Evolutionary conservation across 1,139 yeast genomes (phyloP).

Genomic region (Lizanozyma gosingica): DNA sequence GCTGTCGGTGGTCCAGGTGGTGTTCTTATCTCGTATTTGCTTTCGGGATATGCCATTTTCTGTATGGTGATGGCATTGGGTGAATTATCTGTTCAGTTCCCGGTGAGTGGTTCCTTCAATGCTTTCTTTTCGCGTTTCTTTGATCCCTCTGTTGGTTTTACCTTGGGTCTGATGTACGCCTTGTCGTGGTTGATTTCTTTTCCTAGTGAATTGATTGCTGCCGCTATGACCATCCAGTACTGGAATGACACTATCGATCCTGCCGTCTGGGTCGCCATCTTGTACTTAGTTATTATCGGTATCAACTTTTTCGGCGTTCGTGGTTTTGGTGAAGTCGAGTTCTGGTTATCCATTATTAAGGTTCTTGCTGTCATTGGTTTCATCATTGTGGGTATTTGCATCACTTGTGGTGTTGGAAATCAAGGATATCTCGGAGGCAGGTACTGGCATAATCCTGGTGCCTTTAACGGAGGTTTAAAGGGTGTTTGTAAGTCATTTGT

Average conservation of each 20-base stretch:
- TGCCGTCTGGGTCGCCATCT: slow-evolving; percentile 39
- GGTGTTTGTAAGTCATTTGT: slow-evolving; percentile 16
- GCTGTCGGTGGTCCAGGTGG: slow-evolving; percentile 65
- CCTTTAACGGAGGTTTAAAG: slow-evolving; percentile 16
- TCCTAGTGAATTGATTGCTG: slow-evolving; percentile 26
- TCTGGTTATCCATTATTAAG: slow-evolving; percentile 27
- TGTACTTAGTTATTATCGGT: slow-evolving; percentile 28
- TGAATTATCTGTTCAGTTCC: slow-evolving; percentile 21
- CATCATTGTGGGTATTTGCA: slow-evolving; percentile 16
- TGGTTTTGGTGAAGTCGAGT: slow-evolving; percentile 44
- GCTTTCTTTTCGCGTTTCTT: slow-evolving; percentile 21
- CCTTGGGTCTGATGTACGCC: slow-evolving; percentile 27
- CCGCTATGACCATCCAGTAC: slow-evolving; percentile 21
- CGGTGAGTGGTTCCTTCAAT: slow-evolving; percentile 22
- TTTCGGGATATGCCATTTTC: slow-evolving; percentile 18
- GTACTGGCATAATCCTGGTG: slow-evolving; percentile 17
- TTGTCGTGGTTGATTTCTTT: slow-evolving; percentile 24
- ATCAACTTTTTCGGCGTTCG: slow-evolving; percentile 39
- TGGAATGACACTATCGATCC: slow-evolving; percentile 16
- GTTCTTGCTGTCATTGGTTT: slow-evolving; percentile 17
- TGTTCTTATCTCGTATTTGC: slow-evolving; percentile 30
- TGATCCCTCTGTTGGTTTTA: slow-evolving; percentile 23
- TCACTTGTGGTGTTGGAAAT: slow-evolving; percentile 22
- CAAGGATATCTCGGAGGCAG: slow-evolving; percentile 15
- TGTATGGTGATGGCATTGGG: slow-evolving; percentile 21